Percentiles rank a stretch among this genome's conserved stretches.
phyloP scores from a whole-genome alignment of 495 filamentous ascomycete species.

The Aspergillus kassunensis region DNA sequence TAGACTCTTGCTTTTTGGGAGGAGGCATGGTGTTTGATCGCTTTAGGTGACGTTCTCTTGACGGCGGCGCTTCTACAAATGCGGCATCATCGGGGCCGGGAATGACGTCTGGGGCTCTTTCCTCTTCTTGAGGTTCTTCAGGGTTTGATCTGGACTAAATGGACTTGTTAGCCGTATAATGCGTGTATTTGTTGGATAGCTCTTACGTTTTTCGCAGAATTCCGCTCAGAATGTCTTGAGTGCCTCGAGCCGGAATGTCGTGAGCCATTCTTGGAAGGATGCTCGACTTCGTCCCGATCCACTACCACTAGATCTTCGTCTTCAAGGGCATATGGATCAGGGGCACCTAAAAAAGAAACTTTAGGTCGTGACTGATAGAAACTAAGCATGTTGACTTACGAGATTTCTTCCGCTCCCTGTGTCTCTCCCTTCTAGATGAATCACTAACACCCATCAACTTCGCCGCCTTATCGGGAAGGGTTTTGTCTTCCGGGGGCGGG shows the following conservation, averaged over 20 bases:
- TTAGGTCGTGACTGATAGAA: not conserved
- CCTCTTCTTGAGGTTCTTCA: slow-evolving; percentile 38
- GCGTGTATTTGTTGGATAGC: not conserved
- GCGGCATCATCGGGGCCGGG: slow-evolving; percentile 62
- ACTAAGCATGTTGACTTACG: slow-evolving; percentile 24
- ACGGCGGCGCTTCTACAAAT: slow-evolving; percentile 67
- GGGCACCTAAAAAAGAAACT: slow-evolving; percentile 30
- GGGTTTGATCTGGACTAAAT: slow-evolving; percentile 26
- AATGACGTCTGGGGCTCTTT: slow-evolving; percentile 33
- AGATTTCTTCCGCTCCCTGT: slow-evolving; percentile 35
- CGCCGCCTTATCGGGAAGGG: slow-evolving; percentile 53
- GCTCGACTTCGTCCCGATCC: slow-evolving; percentile 43
- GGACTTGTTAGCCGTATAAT: not conserved
- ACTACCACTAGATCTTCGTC: slow-evolving; percentile 58
- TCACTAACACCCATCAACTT: slow-evolving; percentile 53
- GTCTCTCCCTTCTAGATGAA: slow-evolving; percentile 33
- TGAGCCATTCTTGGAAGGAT: slow-evolving; percentile 34
- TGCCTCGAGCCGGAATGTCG: slow-evolving; percentile 14
- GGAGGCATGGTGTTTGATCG: slow-evolving; percentile 39
- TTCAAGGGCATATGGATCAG: slow-evolving; percentile 57
- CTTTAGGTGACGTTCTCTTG: slow-evolving; percentile 46
- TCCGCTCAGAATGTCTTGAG: slow-evolving; percentile 33
- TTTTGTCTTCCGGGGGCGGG: slow-evolving; percentile 50
- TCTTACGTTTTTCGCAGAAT: slow-evolving; percentile 37
- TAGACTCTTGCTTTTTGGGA: slow-evolving; percentile 45